Evolutionary conservation across 2,329 filamentous ascomycete species (phyloP).

Genomic region (Basipetospora sp.): DNA sequence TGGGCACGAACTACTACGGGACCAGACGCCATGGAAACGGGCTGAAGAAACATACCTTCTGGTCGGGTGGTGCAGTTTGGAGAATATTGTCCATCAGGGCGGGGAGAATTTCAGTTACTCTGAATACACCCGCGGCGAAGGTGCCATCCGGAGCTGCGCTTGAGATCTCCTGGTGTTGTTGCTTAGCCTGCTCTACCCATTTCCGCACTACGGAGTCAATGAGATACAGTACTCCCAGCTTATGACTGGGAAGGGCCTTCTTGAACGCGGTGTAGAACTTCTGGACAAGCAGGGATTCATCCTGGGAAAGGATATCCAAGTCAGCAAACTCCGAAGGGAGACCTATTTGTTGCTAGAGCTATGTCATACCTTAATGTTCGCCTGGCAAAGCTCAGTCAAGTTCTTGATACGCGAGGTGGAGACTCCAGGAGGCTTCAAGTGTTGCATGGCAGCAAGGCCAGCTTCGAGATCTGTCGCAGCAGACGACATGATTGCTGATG

Average conservation of each 20-base stretch:
- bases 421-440: constrained; percentile 82
- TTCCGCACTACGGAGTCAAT: constrained; percentile 99
- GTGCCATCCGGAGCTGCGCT: constrained; percentile 76
- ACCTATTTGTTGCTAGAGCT: constrained; percentile 10
- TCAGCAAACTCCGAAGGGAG: not conserved
- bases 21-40: not conserved
- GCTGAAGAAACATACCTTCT: constrained; percentile 64
- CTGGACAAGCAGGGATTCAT: constrained; percentile 85
- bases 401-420: constrained; percentile 81
- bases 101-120: constrained; percentile 88
- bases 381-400: constrained; percentile 75
- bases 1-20: constrained; percentile 2
- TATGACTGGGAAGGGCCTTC: constrained; percentile 85
- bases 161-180: constrained; percentile 67
- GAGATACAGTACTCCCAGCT: constrained; percentile 97
- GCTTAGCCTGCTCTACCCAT: constrained; percentile 92
- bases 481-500: constrained; percentile 30
- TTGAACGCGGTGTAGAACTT: constrained; percentile 97
- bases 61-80: constrained; percentile 72
- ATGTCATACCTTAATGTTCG: constrained; percentile 84
- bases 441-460: constrained; percentile 80
- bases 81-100: constrained; percentile 92
- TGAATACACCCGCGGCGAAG: constrained; percentile 85
- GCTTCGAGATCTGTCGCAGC: constrained; percentile 82
- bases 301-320: constrained; percentile 36